Evolutionary conservation across 164 flowering plant genomes (phyloP), one percentile per base, ranked within the genome.

Genomic region (Vitis cinerea): DNA sequence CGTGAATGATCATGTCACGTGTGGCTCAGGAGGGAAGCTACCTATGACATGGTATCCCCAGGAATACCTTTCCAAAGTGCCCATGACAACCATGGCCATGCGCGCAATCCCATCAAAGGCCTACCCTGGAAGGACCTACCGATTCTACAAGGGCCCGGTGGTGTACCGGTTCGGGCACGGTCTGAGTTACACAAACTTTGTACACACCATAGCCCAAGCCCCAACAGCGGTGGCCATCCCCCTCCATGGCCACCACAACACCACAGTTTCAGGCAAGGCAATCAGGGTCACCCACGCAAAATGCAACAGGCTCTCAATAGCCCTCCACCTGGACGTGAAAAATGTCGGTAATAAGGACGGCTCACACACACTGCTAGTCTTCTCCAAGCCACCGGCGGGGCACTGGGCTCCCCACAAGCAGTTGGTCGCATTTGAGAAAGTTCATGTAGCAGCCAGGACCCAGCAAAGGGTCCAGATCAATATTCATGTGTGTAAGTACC

Each of bases 41-140:
- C 99, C 98, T 0, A 80, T 94, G 88, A 92, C 99, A 73, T 94
- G 99, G 99, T 94, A 92, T 69, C 97, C 90, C 11, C 88, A 91
- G 57, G 89, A 80, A 0, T 95, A 89, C 72, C 60, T 89, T 3
- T 10, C 71, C 27, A 81, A 84, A 14, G 29, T 93, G 13, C 89
- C 99, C 3, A 95, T 95, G 99, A 91, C 98, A 13, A 70, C 60
- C n/a, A 95, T 95, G 99, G 79, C 61, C 55, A 83, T 95, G 92
- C 65, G 99, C 16, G 30, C 97, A 0, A 75, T 77, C 78, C 79
- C 75, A 11, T 59, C 81, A 56, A 78, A 16, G 9, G 80, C 82
- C n/a, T 93, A 90, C 67, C 99, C 99, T 0, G 99, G 99, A 2
- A 70, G 99, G 68, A 95, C 98, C 47, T 93, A 95, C 78, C 72